Conservation (phyloP, 108 stramenopile genomes). For the Pseudonitzschia delicatissima region DNA sequence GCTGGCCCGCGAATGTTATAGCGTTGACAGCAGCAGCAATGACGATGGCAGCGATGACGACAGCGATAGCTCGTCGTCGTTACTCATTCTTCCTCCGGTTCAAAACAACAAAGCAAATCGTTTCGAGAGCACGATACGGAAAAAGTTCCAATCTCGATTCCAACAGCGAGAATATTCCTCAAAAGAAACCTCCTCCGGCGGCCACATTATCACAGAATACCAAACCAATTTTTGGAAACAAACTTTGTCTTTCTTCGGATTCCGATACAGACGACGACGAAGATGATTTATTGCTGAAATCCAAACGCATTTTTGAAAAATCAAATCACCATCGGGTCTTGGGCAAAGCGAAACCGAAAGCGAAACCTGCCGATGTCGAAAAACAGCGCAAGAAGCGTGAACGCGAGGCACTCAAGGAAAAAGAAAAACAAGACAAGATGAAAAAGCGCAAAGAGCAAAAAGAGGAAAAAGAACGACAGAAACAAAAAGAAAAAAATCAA, state of each 20-base stretch:
- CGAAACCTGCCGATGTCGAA: not conserved
- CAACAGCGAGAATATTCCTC: not conserved
- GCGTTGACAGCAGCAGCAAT: slow-evolving; percentile 7
- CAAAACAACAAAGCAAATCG: no score
- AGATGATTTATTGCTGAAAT: not conserved
- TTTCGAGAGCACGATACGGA: no score
- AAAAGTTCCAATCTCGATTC: no score
- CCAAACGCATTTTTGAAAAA: slow-evolving; percentile 7
- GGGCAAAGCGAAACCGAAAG: not conserved
- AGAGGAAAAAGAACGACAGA: slow-evolving; percentile 21
- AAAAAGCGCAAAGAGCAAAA: slow-evolving; percentile 27
- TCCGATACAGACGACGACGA: not conserved
- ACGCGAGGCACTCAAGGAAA: slow-evolving; percentile 4
- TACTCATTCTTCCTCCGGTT: not conserved
- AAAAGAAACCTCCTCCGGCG: not conserved
- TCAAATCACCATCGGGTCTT: no score
- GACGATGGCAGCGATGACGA: slow-evolving; percentile 9
- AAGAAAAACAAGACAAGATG: slow-evolving; percentile 12
- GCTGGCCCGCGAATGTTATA: slow-evolving; percentile 12
- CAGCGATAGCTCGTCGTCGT: not conserved
- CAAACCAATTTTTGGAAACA: not conserved
- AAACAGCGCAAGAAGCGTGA: slow-evolving; percentile 6
- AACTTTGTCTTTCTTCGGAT: not conserved
- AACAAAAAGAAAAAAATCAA: slow-evolving; percentile 19
- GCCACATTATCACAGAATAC: not conserved